These are phyloP conservation scores for Suillus luteus DNA, from an alignment of 768 basidiomycete genomes.

Conservation along the genomic window DNA sequence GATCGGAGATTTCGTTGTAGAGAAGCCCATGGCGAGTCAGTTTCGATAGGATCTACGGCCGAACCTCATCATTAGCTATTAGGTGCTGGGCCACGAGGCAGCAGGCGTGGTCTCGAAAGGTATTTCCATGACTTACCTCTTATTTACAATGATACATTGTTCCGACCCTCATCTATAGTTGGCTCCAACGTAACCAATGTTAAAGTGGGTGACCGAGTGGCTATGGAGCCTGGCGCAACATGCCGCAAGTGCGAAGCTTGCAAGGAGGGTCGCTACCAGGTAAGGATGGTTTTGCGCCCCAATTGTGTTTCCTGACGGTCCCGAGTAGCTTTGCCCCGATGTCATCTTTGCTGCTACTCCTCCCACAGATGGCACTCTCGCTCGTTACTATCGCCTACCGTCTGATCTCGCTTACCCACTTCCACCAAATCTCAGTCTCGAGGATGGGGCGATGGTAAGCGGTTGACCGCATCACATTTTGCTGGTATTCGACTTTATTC, in stretches of 20 bases:
- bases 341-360: slow-evolving; percentile 93
- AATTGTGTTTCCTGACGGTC: slow-evolving; percentile 5
- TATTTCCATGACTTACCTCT: slow-evolving; percentile 23
- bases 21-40: slow-evolving; percentile 69
- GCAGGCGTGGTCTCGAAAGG: slow-evolving; percentile 76
- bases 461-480: too few relatives aligned
- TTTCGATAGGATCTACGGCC: slow-evolving; percentile 6
- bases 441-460: slow-evolving; percentile 91
- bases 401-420: slow-evolving; percentile 83
- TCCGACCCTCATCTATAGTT: slow-evolving; percentile 42
- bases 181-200: slow-evolving; percentile 76
- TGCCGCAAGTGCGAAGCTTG: slow-evolving; percentile 85
- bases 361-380: slow-evolving; percentile 88
- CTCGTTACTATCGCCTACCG: slow-evolving; percentile 84
- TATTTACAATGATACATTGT: background rate
- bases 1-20: slow-evolving; percentile 79
- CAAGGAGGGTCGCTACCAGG: slow-evolving; percentile 84
- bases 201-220: slow-evolving; percentile 84
- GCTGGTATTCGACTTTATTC: slow-evolving; percentile 6
- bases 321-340: slow-evolving; percentile 72
- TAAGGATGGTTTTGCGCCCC: slow-evolving; percentile 31
- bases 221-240: slow-evolving; percentile 87
- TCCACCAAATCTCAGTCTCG: slow-evolving; percentile 81
- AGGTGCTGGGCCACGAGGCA: slow-evolving; percentile 96
- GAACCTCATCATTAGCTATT: slow-evolving; percentile 12